Percentiles rank a stretch among this genome's conserved stretches.
These are phyloP conservation scores for Rhododendron mucronatum DNA, from an alignment of 148 eudicot species.

Conservation along the genomic window DNA sequence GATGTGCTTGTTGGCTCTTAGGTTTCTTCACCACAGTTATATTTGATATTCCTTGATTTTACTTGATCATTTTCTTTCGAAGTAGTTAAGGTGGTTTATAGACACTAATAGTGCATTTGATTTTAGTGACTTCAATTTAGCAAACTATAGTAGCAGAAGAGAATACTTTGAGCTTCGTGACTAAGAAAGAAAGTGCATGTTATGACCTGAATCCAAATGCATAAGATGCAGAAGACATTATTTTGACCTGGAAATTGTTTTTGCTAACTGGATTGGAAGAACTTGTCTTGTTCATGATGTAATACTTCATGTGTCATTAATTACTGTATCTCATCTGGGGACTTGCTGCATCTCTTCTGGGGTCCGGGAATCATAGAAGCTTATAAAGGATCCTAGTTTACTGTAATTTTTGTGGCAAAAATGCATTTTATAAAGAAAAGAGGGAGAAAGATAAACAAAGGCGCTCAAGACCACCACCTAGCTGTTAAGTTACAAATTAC, in stretches of 20 bases:
- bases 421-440: background rate
- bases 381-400: background rate
- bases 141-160: background rate
- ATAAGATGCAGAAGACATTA: background rate
- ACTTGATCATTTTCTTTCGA: background rate
- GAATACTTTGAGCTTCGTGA: background rate
- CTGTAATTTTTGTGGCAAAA: background rate
- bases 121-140: background rate
- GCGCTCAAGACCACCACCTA: background rate
- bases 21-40: background rate
- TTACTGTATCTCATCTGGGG: background rate
- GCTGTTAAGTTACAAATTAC: background rate
- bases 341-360: background rate
- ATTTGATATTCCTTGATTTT: background rate
- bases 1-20: background rate
- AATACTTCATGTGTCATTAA: background rate
- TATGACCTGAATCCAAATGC: background rate
- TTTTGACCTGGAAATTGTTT: conserved; percentile 1
- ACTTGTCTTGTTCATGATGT: background rate
- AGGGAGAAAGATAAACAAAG: background rate
- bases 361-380: background rate
- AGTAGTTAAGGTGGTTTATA: background rate
- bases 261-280: background rate
- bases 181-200: background rate
- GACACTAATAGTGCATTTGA: background rate